Conservation (phyloP, 495 filamentous ascomycete species). For the Pyrenula massariospora region DNA sequence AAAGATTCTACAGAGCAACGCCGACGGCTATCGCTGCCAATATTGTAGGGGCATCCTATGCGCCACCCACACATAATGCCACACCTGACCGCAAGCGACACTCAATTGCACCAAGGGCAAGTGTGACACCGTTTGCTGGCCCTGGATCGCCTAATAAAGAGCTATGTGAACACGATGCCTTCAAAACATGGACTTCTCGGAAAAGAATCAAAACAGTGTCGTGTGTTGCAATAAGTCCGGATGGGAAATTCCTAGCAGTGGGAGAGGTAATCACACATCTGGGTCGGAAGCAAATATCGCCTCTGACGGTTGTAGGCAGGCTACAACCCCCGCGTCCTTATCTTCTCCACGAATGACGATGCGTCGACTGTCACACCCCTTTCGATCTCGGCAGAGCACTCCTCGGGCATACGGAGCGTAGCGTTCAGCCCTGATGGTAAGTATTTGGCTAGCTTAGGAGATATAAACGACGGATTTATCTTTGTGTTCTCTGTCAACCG, state of each 20-base stretch:
- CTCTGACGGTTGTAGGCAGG: too few species aligned
- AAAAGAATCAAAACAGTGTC: constrained; percentile 93
- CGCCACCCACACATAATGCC: constrained; percentile 47
- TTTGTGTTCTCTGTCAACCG: constrained; percentile 81
- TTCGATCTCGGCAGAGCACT: constrained; percentile 80
- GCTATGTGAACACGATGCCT: constrained; percentile 46
- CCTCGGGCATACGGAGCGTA: constrained; percentile 75
- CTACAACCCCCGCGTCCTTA: constrained; percentile 80
- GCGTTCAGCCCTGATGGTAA: constrained; percentile 82
- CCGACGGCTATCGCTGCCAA: constrained; percentile 65
- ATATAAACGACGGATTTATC: constrained; percentile 84
- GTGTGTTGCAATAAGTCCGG: constrained; percentile 81
- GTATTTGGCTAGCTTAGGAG: constrained; percentile 79
- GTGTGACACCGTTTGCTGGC: constrained; percentile 14
- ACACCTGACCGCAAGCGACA: constrained; percentile 30
- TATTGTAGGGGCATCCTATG: constrained; percentile 37
- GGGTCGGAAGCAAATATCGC: too few species aligned
- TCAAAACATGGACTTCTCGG: constrained; percentile 69
- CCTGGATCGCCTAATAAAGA: constrained; percentile 30
- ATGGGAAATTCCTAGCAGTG: constrained; percentile 81
- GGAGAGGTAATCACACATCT: too few species aligned
- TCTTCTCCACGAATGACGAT: constrained; percentile 72
- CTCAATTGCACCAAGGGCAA: constrained; percentile 20
- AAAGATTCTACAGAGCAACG: constrained; percentile 82
- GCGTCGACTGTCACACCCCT: constrained; percentile 68